Evolutionary conservation across 805 yeast species (phyloP).

Genomic region (Dipodascopsis tothii): DNA sequence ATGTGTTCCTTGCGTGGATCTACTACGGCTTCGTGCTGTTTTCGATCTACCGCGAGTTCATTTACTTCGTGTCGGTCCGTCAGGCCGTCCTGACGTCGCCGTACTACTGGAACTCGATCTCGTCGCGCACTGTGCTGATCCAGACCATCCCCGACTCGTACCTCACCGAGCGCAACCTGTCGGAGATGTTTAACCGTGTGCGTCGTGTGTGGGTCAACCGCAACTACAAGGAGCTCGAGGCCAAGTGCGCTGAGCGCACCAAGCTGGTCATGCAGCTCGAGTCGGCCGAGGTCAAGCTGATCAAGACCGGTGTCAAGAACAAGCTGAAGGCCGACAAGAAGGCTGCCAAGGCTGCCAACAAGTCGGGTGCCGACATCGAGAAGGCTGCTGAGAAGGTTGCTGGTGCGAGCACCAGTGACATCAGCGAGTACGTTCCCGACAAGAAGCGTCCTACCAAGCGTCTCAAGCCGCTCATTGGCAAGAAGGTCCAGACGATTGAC

Average conservation of each 20-base stretch:
- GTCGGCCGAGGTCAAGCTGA: conserved; percentile 49
- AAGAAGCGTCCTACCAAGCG: conserved; percentile 82
- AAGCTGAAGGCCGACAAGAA: conserved; percentile 62
- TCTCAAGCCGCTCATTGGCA: conserved; percentile 61
- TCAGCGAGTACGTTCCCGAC: conserved; percentile 44
- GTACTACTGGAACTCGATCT: conserved; percentile 60
- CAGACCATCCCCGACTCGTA: conserved; percentile 74
- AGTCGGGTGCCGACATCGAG: conserved; percentile 20
- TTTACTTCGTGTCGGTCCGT: conserved; percentile 67
- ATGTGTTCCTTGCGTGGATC: conserved; percentile 71
- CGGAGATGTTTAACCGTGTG: conserved; percentile 74
- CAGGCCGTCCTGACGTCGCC: conserved; percentile 76
- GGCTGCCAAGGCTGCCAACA: conserved; percentile 24
- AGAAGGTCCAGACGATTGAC: conserved; percentile 77
- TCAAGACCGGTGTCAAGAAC: conserved; percentile 57
- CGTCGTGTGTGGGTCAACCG: conserved; percentile 75
- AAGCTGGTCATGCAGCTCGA: conserved; percentile 58
- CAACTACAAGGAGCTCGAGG: conserved; percentile 46
- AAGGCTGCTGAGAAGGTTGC: conserved; percentile 30
- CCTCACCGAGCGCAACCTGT: conserved; percentile 63
- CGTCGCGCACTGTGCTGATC: conserved; percentile 76
- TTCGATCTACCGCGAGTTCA: conserved; percentile 73
- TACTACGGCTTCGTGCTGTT: conserved; percentile 65
- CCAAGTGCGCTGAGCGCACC: conserved; percentile 53
- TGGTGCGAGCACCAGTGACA: conserved; percentile 6